Evolutionary conservation across 148 eudicot species (phyloP).

Genomic region (Rhododendron williamsianum): DNA sequence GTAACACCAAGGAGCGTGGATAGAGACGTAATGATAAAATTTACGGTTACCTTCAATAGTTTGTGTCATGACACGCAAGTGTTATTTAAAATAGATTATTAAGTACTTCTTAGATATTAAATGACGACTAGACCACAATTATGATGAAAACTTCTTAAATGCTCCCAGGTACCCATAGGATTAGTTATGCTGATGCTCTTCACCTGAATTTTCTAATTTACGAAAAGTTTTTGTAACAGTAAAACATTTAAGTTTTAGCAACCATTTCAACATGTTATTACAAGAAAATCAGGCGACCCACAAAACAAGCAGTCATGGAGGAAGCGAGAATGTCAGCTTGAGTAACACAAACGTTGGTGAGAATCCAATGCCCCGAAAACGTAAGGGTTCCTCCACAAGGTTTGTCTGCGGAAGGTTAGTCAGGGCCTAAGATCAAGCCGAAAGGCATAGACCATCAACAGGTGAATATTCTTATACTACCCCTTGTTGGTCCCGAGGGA

Average conservation of each 20-base stretch:
- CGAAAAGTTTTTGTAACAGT: not conserved
- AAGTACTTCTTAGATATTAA: not conserved
- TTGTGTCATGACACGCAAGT: not conserved
- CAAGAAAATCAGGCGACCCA: not conserved
- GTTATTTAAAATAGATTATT: not conserved
- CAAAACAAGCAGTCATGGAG: not conserved
- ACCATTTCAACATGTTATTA: not conserved
- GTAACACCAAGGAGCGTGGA: slow-evolving; percentile 1
- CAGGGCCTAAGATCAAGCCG: not conserved
- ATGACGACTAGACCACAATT: not conserved
- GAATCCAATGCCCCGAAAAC: no score
- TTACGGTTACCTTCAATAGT: not conserved
- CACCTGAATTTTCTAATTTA: not conserved
- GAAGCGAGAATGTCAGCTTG: no score
- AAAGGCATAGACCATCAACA: not conserved
- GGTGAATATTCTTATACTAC: not conserved
- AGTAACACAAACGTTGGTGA: no score
- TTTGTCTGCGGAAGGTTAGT: not conserved
- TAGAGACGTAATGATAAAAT: not conserved
- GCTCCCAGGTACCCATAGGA: not conserved
- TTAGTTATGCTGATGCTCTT: no score
- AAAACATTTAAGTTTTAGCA: not conserved
- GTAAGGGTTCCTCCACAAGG: not conserved
- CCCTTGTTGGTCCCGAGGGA: not conserved
- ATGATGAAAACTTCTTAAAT: not conserved